Base-by-base conservation (phyloP, 1,139 yeast species). In the Pichia sp. region DNA sequence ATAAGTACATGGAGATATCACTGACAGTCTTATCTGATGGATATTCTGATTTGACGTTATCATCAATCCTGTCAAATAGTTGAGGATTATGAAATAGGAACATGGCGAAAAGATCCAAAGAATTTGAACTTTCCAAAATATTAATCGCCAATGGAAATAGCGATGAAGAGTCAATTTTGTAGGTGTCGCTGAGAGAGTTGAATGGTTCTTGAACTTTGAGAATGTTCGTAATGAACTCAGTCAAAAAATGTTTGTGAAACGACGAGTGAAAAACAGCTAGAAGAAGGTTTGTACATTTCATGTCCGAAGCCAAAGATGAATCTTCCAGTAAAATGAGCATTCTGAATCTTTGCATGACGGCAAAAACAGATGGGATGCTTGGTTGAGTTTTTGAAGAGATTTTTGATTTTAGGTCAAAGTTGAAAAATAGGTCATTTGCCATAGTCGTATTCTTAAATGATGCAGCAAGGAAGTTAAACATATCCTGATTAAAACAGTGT, bases 281-380 rank as follows among this genome's bases (percentile, higher is more conserved):
- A 9, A 50, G 14, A 11, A 50, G 38, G 11, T 27, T 33, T 15
- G 37, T 44, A 19, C 37, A 37, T 17, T 36, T 38, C 10, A 31
- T 31, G 30, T 51, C 53, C 20, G 42, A 39, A 1, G 36, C 29
- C 8, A 49, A 30, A 3, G 50, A 38, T n/a, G 51, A 44, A 22
- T 45, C 45, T 32, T 47, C 52, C 17, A 51, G 27, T 5, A 39
- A 35, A 9, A 40, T 25, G 16, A 47, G 35, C 21, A 33, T 35
- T 29, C 39, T 47, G 33, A 47, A 51, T 14, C 47, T 38, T 21
- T 35, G 42, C 29, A 40, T 48, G 9, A 49, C 13, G 3, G 45
- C 40, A 13, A 38, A 35, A 5, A 51, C n/a, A 6, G 48, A 44
- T 20, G 47, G 51, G 7, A 29, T 25, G 5, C 27, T n/a, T 13